Evolutionary conservation across 2,329 filamentous ascomycete genomes (phyloP), one percentile per base, ranked within the genome.

Genomic region (Ilyonectria destructans): DNA sequence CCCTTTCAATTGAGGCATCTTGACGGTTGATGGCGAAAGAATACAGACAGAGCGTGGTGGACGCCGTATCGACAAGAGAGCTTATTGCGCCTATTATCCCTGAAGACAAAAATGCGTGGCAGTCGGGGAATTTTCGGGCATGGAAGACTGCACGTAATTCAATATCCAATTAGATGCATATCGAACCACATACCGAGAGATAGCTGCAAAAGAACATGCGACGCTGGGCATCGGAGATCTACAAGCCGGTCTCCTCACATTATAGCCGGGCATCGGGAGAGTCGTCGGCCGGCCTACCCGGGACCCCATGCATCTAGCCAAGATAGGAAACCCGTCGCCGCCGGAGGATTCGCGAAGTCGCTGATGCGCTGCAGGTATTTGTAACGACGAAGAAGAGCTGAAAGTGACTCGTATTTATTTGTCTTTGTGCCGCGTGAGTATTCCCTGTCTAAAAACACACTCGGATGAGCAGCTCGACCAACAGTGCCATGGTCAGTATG

Each of bases 1-100:
- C 5, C 62, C 62, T 3, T 65, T 55, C 13, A 65, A 49, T 15
- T 56, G 62, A 48, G 62, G 62, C 62, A 65, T 65, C 1, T 43
- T 33, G 12, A 6, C 1, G 4, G 8, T 21, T 19, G 17, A 19
- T 9, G 15, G 12, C 10, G 23, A 23, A 23, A 7, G 4, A 15
- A 26, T 23, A 4, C 2, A 26, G 26, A 26, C 26, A 26, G 26
- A 6, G 4, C 26, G 26, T 6, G 31, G 31, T 33, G 9, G 8
- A 13, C 6, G 23, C 10, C 19, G 21, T 10, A 21, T 6, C 9
- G 5, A 12, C 6, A 37, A 31, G 13, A 8, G n/a, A 49, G 9
- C n/a, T n/a, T 13, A 21, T 5, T 21, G n/a, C 29, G 31, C 37
- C 7, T n/a, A 19, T 52, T n/a, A 48, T n/a, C 12, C 58, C 55